A percentile compares a stretch with the other conserved stretches of the same genome.
phyloP scores from a whole-genome alignment of 176 grass and related monocot species.

The Rhipidocladum racemiflorum region DNA sequence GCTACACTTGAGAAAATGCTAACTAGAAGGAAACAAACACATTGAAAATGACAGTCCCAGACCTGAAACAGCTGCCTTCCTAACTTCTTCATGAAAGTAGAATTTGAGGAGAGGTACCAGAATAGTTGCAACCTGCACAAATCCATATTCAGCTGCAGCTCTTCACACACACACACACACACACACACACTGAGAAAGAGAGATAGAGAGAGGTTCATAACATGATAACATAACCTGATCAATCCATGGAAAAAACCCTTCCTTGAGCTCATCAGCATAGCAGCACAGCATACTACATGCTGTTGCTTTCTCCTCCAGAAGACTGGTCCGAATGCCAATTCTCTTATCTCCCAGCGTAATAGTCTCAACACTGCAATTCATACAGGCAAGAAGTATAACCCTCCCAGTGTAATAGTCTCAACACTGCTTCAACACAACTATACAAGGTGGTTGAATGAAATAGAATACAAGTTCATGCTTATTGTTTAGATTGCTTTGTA shows the following conservation, averaged over 20 bases:
- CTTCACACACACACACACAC: background rate
- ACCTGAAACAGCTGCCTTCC: conserved; percentile 81
- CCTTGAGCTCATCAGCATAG: conserved; percentile 86
- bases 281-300: conserved; percentile 88
- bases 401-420: background rate
- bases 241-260: conserved; percentile 93
- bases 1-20: background rate
- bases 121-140: conserved; percentile 66
- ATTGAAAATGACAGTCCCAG: background rate
- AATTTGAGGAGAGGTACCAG: conserved; percentile 85
- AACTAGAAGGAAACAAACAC: conserved; percentile 11
- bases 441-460: conserved; percentile 4
- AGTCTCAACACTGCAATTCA: conserved; percentile 63
- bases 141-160: conserved; percentile 28
- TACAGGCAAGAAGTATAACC: background rate
- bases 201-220: background rate
- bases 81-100: conserved; percentile 88
- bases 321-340: conserved; percentile 69
- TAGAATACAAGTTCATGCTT: background rate
- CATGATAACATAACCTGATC: conserved; percentile 57
- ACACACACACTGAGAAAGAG: background rate
- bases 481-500: background rate
- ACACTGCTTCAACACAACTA: conserved; percentile 11
- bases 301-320: conserved; percentile 84
- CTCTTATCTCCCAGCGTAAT: conserved; percentile 82